These are phyloP conservation scores for Aspergillus hiratsukae DNA, from an alignment of 2,329 filamentous ascomycete genomes.

Conservation along the genomic window DNA sequence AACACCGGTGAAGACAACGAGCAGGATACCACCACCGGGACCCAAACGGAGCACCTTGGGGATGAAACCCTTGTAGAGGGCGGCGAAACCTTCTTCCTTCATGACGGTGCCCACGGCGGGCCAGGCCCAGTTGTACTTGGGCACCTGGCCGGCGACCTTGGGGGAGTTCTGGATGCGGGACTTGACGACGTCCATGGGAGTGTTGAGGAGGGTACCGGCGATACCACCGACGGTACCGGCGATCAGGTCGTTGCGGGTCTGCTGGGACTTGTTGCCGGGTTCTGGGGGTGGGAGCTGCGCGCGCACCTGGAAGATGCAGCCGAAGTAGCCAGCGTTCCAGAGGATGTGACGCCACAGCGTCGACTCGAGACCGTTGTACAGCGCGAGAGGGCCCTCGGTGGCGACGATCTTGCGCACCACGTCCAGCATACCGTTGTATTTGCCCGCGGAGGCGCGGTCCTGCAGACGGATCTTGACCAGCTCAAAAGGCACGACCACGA, in stretches of 20 bases:
- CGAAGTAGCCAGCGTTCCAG: constrained; percentile 97
- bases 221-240: constrained; percentile 87
- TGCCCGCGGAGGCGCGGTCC: constrained; percentile 87
- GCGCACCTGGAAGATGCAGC: constrained; percentile 96
- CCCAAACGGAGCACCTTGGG: constrained; percentile 84
- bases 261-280: constrained; percentile 62
- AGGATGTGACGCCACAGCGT: constrained; percentile 93
- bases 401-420: constrained; percentile 65
- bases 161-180: constrained; percentile 93
- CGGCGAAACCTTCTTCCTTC: constrained; percentile 86
- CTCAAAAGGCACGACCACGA: constrained; percentile 97
- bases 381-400: constrained; percentile 75
- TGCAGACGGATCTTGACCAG: constrained; percentile 97
- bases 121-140: constrained; percentile 99
- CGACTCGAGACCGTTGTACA: constrained; percentile 96
- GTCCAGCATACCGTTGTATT: constrained; percentile 52
- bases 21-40: constrained; percentile 60
- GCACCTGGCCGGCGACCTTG: constrained; percentile 71
- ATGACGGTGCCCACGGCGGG: constrained; percentile 79
- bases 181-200: constrained; percentile 96
- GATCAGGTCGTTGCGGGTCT: constrained; percentile 83
- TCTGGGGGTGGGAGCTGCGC: constrained; percentile 74
- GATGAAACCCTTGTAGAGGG: constrained; percentile 95
- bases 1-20: constrained; percentile 47
- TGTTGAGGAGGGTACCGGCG: constrained; percentile 86